Evolutionary conservation across 2,329 filamentous ascomycete species (phyloP).

Genomic region (Pseudodiploospora longispora): DNA sequence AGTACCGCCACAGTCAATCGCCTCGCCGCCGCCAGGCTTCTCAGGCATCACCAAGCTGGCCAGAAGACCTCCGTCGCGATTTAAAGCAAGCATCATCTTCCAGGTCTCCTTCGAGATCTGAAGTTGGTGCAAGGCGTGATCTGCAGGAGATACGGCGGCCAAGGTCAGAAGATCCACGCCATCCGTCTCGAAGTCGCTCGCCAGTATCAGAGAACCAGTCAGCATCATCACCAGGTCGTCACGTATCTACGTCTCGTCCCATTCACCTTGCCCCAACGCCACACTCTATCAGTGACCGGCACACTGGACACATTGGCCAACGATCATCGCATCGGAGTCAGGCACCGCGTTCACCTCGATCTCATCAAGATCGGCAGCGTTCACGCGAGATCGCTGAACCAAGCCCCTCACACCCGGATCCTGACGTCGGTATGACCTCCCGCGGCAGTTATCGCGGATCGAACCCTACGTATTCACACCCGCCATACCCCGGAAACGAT

Average conservation of each 20-base stretch:
- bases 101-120: constrained; percentile 18
- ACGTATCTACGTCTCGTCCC: constrained; percentile 15
- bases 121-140: constrained; percentile 15
- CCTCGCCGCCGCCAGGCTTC: constrained; percentile 22
- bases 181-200: constrained; percentile 9
- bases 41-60: constrained; percentile 18
- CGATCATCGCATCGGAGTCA: constrained; percentile 14
- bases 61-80: constrained; percentile 13
- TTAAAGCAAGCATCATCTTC: constrained; percentile 16
- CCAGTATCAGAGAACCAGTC: constrained; percentile 2
- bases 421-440: constrained; percentile 42
- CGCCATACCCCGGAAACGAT: constrained; percentile 29
- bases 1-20: constrained; percentile 22
- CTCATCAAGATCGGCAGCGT: constrained; percentile 18
- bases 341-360: constrained; percentile 19
- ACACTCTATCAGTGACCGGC: constrained; percentile 4
- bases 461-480: constrained; percentile 28
- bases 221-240: constrained; percentile 4
- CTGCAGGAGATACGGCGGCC: constrained; percentile 17
- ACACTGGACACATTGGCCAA: constrained; percentile 13
- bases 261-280: constrained; percentile 9
- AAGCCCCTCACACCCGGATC: constrained; percentile 35
- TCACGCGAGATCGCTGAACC: constrained; percentile 21
- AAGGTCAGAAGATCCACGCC: constrained; percentile 6
- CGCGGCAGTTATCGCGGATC: constrained; percentile 36